Conservation (phyloP, 257 asterid genomes). For the Eustoma russellianum region DNA sequence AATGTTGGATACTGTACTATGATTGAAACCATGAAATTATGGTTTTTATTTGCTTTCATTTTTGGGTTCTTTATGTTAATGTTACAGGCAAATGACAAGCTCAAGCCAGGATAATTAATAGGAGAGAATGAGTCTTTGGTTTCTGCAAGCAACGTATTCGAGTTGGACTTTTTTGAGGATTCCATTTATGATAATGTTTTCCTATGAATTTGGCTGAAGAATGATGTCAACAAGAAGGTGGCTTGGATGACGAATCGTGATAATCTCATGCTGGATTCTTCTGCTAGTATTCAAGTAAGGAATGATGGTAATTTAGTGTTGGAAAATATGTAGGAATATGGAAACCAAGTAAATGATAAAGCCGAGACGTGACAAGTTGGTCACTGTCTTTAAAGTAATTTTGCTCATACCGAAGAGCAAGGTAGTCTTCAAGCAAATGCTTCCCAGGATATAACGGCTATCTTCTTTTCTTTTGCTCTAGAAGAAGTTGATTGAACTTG, state of each 20-base stretch:
- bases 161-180: conserved; percentile 4
- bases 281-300: conserved; percentile 2
- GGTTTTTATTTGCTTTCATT: not conserved
- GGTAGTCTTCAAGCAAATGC: no score
- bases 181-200: not conserved
- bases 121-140: not conserved
- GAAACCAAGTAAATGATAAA: no score
- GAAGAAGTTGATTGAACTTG: no score
- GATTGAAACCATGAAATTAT: not conserved
- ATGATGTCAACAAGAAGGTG: conserved; percentile 3
- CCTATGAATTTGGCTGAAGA: conserved; percentile 3
- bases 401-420: no score
- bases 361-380: no score
- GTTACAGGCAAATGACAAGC: conserved; percentile 1
- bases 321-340: no score
- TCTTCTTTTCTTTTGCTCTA: no score
- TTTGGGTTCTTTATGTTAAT: not conserved
- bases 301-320: conserved; percentile 4
- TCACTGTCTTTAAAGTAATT: no score
- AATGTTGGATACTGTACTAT: no score
- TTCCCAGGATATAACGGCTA: no score
- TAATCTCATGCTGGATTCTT: conserved; percentile 1
- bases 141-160: not conserved
- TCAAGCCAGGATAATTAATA: not conserved
- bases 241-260: conserved; percentile 3